A percentile compares a stretch with the other conserved stretches of the same genome.
Evolutionary conservation across 257 asterid genomes (phyloP).

Genomic region (Plantago ovata): DNA sequence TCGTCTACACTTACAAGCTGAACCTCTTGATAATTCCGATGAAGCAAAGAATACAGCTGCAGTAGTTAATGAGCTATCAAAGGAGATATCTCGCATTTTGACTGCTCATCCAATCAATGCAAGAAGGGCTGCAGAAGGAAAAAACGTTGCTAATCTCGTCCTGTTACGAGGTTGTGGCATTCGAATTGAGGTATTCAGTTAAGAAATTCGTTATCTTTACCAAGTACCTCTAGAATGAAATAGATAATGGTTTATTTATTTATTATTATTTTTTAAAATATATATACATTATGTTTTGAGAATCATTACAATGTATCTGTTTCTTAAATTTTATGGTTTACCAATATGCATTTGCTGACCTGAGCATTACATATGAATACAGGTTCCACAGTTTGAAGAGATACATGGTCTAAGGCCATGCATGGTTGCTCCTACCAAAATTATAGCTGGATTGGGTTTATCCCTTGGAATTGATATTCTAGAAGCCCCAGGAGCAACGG

Average conservation of each 20-base stretch:
- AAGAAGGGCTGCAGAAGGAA: conserved; percentile 74
- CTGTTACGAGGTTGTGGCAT: conserved; percentile 97
- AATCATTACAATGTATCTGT: not conserved
- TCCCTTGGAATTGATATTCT: conserved; percentile 94
- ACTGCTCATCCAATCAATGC: conserved; percentile 75
- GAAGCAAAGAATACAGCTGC: conserved; percentile 83
- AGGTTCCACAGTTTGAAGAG: conserved; percentile 84
- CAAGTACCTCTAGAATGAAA: too few species aligned
- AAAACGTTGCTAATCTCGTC: conserved; percentile 78
- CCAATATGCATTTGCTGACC: conserved; percentile 3
- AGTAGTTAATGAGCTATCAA: conserved; percentile 83
- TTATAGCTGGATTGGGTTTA: conserved; percentile 94
- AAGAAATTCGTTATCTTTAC: not conserved
- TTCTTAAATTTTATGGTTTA: not conserved
- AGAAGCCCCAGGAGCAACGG: conserved; percentile 98
- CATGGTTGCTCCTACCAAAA: conserved; percentile 98
- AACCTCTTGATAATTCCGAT: conserved; percentile 80
- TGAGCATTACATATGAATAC: conserved; percentile 12
- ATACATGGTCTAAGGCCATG: conserved; percentile 81
- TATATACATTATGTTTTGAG: not conserved
- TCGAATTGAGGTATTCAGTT: conserved; percentile 74
- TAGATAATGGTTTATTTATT: too few species aligned
- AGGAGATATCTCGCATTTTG: conserved; percentile 78
- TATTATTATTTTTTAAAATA: too few species aligned
- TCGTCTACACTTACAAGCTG: conserved; percentile 71